phyloP scores from a whole-genome alignment of 2,329 filamentous ascomycete species.

The Xylariaceae sp. region DNA sequence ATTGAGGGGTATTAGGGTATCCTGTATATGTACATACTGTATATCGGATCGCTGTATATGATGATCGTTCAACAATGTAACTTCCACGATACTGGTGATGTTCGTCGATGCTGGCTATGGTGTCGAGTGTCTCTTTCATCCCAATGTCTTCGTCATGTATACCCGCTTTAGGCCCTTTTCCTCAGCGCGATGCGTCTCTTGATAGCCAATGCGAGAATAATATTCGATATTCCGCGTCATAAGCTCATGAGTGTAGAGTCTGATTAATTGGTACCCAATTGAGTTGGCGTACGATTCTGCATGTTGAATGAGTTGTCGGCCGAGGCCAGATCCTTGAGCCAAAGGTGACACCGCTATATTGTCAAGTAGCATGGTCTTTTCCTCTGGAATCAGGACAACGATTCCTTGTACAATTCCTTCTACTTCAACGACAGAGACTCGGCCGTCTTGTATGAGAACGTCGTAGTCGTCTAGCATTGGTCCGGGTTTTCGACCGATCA shows the following conservation, averaged over 20 bases:
- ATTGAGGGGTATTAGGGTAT: too few relatives aligned
- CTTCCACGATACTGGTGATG: too few relatives aligned
- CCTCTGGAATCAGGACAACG: conserved; percentile 7
- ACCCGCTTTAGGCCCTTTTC: conserved; percentile 11
- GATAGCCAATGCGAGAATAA: conserved; percentile 9
- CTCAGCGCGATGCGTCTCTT: conserved; percentile 8
- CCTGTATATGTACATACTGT: too few relatives aligned
- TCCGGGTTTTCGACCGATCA: conserved; percentile 10
- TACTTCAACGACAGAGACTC: conserved; percentile 7
- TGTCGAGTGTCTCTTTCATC: background rate
- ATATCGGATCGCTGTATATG: too few relatives aligned
- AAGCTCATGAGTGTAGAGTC: conserved; percentile 8
- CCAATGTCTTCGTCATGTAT: conserved; percentile 8
- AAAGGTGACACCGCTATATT: conserved; percentile 12
- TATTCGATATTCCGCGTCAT: conserved; percentile 12
- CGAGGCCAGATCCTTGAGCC: conserved; percentile 8
- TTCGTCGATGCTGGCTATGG: too few relatives aligned
- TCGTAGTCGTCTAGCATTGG: conserved; percentile 12
- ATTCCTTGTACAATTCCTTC: background rate
- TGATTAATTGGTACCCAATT: conserved; percentile 1
- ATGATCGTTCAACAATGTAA: too few relatives aligned
- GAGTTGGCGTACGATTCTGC: conserved; percentile 1
- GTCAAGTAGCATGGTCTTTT: conserved; percentile 8
- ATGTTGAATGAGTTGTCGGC: conserved; percentile 5
- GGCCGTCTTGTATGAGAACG: conserved; percentile 1